Evolutionary conservation across 768 basidiomycete species (phyloP).

Genomic region (Heimioporus sp.): DNA sequence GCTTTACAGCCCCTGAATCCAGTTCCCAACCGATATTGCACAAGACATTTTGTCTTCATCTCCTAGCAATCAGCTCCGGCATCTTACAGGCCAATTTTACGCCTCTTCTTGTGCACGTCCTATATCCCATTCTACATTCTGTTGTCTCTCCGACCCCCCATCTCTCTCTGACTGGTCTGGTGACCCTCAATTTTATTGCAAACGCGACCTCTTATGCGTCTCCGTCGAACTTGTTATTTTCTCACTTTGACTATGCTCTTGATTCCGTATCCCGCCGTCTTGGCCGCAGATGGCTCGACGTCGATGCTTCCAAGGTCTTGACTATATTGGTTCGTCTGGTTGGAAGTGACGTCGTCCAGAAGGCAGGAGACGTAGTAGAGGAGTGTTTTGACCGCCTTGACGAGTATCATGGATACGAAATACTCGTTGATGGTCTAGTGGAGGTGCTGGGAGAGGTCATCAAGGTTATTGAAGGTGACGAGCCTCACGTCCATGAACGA

Average conservation of each 20-base stretch:
- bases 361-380: slow-evolving; percentile 92
- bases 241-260: slow-evolving; percentile 96
- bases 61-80: slow-evolving; percentile 68
- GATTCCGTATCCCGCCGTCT: slow-evolving; percentile 87
- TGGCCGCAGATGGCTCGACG: slow-evolving; percentile 76
- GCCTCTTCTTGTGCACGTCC: slow-evolving; percentile 66
- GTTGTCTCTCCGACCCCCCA: slow-evolving; percentile 69
- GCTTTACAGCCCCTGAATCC: slow-evolving; percentile 24
- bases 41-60: slow-evolving; percentile 64
- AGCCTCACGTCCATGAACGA: slow-evolving; percentile 26
- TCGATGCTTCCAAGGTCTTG: slow-evolving; percentile 87
- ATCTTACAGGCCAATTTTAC: slow-evolving; percentile 72
- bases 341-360: slow-evolving; percentile 81
- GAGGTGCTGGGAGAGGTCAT: slow-evolving; percentile 87
- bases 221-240: slow-evolving; percentile 80
- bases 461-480: slow-evolving; percentile 65
- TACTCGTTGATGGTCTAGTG: slow-evolving; percentile 82
- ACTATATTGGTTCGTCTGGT: slow-evolving; percentile 83
- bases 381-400: slow-evolving; percentile 97
- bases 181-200: slow-evolving; percentile 69
- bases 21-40: slow-evolving; percentile 64
- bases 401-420: slow-evolving; percentile 90
- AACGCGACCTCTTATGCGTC: slow-evolving; percentile 85
- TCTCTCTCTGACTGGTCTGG: slow-evolving; percentile 73
- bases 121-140: slow-evolving; percentile 88